phyloP scores from a whole-genome alignment of 768 basidiomycete species.

The Mycena epipterygia region DNA sequence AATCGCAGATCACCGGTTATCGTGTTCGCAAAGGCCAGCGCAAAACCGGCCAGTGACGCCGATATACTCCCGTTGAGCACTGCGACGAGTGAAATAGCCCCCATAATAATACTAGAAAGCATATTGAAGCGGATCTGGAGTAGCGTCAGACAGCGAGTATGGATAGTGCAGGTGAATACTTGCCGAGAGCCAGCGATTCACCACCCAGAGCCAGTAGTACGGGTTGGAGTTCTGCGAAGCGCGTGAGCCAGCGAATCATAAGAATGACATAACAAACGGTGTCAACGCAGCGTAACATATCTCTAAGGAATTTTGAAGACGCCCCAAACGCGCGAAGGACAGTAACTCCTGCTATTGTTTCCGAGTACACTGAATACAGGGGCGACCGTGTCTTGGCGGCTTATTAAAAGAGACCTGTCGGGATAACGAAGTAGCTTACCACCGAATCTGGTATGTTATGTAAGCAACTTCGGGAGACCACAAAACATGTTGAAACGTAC shows the following conservation, averaged over 20 bases:
- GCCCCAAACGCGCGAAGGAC: constrained; percentile 91
- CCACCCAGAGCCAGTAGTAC: constrained; percentile 95
- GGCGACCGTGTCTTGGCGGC: constrained; percentile 55
- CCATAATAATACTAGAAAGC: constrained; percentile 78
- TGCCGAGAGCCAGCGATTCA: constrained; percentile 91
- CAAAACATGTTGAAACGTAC: constrained; percentile 50
- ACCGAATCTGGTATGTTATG: constrained; percentile 54
- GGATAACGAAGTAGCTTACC: constrained; percentile 3
- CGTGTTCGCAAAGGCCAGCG: constrained; percentile 85
- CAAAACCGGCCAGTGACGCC: constrained; percentile 89
- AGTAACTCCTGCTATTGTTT: constrained; percentile 77
- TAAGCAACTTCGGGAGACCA: not conserved
- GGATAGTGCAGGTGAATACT: not conserved
- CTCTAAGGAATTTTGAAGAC: constrained; percentile 86
- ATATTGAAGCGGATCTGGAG: constrained; percentile 79
- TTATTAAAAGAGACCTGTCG: not conserved
- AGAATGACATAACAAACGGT: constrained; percentile 63
- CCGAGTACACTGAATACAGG: constrained; percentile 61
- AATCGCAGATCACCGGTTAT: constrained; percentile 81
- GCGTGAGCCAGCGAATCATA: constrained; percentile 8
- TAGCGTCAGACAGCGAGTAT: not conserved
- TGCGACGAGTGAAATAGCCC: constrained; percentile 77
- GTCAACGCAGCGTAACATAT: constrained; percentile 87
- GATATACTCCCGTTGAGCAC: constrained; percentile 79
- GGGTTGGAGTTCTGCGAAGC: constrained; percentile 68